Conservation (phyloP, 345 rosid species). For the Brassica juncea region DNA sequence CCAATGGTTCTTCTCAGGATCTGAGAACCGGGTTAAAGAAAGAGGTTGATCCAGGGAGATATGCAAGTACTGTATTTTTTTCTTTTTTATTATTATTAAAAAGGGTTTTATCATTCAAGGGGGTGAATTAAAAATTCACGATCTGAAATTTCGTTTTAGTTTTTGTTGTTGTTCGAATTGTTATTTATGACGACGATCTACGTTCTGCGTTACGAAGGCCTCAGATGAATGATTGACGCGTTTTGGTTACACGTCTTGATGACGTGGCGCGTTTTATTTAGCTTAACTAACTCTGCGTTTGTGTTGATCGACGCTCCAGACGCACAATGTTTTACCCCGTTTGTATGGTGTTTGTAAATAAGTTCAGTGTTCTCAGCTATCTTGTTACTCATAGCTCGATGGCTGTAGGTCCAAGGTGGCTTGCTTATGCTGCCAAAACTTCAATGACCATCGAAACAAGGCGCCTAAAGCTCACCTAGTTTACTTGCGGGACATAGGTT, state of each 20-base stretch:
- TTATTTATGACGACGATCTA: conserved; percentile 30
- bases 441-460: background rate
- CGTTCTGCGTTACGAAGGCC: conserved; percentile 22
- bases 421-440: background rate
- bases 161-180: background rate
- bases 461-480: background rate
- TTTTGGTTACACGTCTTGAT: conserved; percentile 26
- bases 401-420: background rate
- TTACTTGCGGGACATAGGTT: background rate
- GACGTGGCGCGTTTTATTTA: conserved; percentile 20
- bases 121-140: conserved; percentile 16
- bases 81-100: conserved; percentile 1
- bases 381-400: too few relatives aligned
- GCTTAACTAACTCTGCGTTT: background rate
- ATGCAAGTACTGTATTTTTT: conserved; percentile 6
- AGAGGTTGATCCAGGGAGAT: conserved; percentile 35
- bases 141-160: background rate
- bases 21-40: conserved; percentile 26
- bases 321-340: background rate
- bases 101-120: conserved; percentile 32
- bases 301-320: too few relatives aligned
- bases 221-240: conserved; percentile 36
- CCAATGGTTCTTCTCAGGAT: conserved; percentile 28
- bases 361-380: background rate
- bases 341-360: background rate